Base-by-base conservation (phyloP, 306 rosid species). In the Delonix regia region DNA sequence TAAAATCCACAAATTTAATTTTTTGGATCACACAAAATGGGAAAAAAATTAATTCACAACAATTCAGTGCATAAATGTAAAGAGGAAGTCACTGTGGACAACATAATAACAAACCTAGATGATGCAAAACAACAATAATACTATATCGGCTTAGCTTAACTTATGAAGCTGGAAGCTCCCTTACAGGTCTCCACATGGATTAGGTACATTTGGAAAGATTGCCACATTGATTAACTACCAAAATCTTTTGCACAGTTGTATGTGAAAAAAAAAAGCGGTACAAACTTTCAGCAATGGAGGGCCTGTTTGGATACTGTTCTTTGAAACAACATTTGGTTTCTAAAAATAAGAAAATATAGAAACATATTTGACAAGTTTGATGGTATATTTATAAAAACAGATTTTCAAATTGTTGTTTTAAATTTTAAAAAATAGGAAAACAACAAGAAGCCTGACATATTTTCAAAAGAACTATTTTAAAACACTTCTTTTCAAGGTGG, bases 1-100 rank as follows among this genome's bases (percentile, higher is more conserved):
- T 19, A 16, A 78, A 68, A n/a, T n/a, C n/a, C n/a, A 62, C 53
- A 55, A 36, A n/a, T n/a, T n/a, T 47, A 39, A 13, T 55, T 44
- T 33, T 71, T 51, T 22, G 68, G n/a, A 59, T 44, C 24, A 33
- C 70, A 41, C 21, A 14, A 24, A 42, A 48, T 39, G 52, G n/a
- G 48, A 72, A 80, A 65, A 15, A 36, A 52, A 65, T 42, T 21
- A 64, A 71, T 55, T 76, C 79, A 76, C 33, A 76, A 53, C 59
- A 38, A 73, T 66, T 24, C n/a, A 51, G 45, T 62, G 49, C 69
- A 83, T 38, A 39, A 18, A 16, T 21, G 38, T 44, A 33, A 55
- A 63, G n/a, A 72, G 41, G 13, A 78, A 66, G 30, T 34, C 36
- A 60, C 25, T 65, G 4, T 12, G 4, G 12, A 78, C 66, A n/a